Base-by-base conservation (phyloP, 345 rosid genomes). In the Lepidium aucheri region DNA sequence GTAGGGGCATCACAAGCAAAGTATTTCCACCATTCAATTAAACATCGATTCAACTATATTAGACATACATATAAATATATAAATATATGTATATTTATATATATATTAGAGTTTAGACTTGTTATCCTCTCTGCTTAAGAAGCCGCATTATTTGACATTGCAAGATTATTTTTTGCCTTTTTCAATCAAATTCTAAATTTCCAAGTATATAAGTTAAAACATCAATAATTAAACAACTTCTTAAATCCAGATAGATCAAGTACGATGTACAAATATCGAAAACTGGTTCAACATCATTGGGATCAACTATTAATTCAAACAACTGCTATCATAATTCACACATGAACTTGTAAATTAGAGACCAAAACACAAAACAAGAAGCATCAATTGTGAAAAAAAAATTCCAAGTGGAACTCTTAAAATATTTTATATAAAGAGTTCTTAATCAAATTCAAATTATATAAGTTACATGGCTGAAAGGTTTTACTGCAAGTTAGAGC, bases 71-170 rank as follows among this genome's bases (percentile, higher is more conserved):
- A 20, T 20, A 20, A 1, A 20, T 20, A 20, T 20, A 20, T 20
- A 20, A 1, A 20, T 20, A 2, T 20, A 1, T 20, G 2, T 20
- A 20, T 20, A 20, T 20, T 1, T 20, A 2, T 20, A 1, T 20
- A 20, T 20, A 20, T 20, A 20, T 20, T 20, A 20, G 22, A 20
- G 22, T 20, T 20, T 20, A 20, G 22, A 74, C 79, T 85, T 0
- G 99, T 94, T 9, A 95, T 96, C 76, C 95, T 88, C 75, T 84
- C 96, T 4, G 92, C 98, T 63, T 87, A 86, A 0, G 87, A 76
- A 11, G 85, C 85, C 9, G 83, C 98, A 33, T 61, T 81, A 76
- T 69, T 80, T 45, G 87, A 91, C 98, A 89, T 92, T 60, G 49
- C 49, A 9, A 57, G 44, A 46, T 69, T 33, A 35, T n/a, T n/a